Conservation (phyloP, 108 stramenopile species). For the Conticribra guillardii region DNA sequence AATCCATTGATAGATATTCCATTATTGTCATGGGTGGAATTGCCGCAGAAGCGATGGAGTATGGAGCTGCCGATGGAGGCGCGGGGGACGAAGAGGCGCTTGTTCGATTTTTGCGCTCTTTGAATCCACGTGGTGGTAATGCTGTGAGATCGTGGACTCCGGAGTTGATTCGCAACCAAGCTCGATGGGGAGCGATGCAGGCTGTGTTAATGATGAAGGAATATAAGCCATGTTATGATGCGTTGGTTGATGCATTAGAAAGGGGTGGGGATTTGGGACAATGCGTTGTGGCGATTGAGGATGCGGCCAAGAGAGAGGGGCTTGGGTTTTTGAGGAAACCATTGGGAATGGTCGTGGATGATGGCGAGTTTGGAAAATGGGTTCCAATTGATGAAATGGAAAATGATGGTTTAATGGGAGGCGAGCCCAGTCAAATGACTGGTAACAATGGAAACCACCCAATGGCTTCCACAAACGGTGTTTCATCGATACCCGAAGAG, state of each 20-base stretch:
- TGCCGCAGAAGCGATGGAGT: constrained; percentile 90
- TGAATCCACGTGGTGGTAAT: constrained; percentile 62
- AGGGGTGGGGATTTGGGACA: constrained; percentile 76
- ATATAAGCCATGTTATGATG: constrained; percentile 84
- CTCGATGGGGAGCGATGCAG: constrained; percentile 86
- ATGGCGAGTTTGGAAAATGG: constrained; percentile 66
- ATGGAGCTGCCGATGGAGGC: constrained; percentile 89
- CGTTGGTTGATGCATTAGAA: constrained; percentile 83
- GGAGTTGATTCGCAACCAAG: constrained; percentile 78
- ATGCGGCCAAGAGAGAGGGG: constrained; percentile 62
- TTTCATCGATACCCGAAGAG: constrained; percentile 3
- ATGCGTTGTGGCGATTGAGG: constrained; percentile 88
- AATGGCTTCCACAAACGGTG: too few species aligned
- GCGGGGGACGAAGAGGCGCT: constrained; percentile 91
- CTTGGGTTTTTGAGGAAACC: constrained; percentile 58
- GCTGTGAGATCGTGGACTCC: constrained; percentile 53
- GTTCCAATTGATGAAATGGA: constrained; percentile 22
- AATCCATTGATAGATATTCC: constrained; percentile 88
- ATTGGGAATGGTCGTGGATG: constrained; percentile 69
- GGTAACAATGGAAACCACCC: constrained; percentile 38
- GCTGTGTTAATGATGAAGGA: constrained; percentile 77
- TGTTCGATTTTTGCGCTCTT: constrained; percentile 67
- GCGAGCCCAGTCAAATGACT: too few species aligned
- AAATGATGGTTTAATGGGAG: too few species aligned
- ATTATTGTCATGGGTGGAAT: constrained; percentile 96